Evolutionary conservation across 2,329 filamentous ascomycete species (phyloP).

Genomic region (Cryphonectria parasitica): DNA sequence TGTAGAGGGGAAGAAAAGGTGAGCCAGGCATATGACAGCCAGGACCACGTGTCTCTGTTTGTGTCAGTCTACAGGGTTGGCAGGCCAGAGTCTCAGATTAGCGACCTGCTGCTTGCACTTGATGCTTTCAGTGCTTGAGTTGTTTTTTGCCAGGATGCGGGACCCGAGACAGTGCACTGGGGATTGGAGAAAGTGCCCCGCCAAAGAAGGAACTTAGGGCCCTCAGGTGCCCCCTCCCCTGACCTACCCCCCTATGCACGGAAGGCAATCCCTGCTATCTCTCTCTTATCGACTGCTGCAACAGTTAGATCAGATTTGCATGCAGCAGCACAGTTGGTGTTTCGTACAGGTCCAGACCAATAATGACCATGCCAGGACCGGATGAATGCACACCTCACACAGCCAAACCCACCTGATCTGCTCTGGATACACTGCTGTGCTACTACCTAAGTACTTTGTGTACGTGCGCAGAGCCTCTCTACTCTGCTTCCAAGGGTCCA

Average conservation of each 20-base stretch:
- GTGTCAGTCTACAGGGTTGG: neutral
- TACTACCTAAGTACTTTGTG: neutral
- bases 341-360: neutral
- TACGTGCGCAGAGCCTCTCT: constrained; percentile 7
- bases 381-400: constrained; percentile 4
- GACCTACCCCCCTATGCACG: neutral
- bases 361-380: constrained; percentile 1
- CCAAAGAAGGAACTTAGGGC: neutral
- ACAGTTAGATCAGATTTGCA: neutral
- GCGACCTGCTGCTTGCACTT: neutral
- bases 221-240: constrained; percentile 1
- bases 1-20: neutral
- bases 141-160: neutral
- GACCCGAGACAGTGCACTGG: neutral
- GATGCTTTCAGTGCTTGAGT: neutral
- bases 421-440: neutral
- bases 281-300: constrained; percentile 1
- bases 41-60: neutral
- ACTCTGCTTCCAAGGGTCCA: neutral
- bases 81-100: neutral
- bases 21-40: neutral
- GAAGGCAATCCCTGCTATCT: constrained; percentile 5
- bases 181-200: neutral
- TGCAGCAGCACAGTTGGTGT: neutral
- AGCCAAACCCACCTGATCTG: neutral